These are phyloP conservation scores for Zymoseptoria ardabiliae DNA, from an alignment of 2,329 filamentous ascomycete genomes.

Conservation along the genomic window DNA sequence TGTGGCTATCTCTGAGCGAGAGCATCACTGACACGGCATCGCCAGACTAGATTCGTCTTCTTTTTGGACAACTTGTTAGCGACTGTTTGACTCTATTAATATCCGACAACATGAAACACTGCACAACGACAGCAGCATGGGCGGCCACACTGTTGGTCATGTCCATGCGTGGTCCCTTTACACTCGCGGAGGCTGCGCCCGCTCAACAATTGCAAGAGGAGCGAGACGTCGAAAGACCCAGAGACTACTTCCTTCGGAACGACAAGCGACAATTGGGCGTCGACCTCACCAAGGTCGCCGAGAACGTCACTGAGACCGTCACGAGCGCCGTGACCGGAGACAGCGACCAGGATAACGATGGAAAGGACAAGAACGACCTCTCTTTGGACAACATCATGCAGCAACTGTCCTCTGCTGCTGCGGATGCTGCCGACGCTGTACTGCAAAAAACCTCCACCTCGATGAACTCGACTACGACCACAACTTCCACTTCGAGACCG, in stretches of 20 bases:
- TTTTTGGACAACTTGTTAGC: conserved; percentile 11
- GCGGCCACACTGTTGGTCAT: conserved; percentile 40
- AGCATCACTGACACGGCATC: background rate
- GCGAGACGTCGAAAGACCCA: conserved; percentile 31
- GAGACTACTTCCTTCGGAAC: conserved; percentile 44
- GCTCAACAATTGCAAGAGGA: conserved; percentile 35
- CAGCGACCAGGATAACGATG: background rate
- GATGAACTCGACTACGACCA: background rate
- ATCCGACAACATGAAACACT: conserved; percentile 33
- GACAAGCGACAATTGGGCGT: conserved; percentile 36
- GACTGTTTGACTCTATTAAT: conserved; percentile 16
- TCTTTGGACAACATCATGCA: background rate
- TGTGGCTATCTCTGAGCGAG: background rate
- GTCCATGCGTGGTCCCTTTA: conserved; percentile 37
- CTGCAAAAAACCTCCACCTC: background rate
- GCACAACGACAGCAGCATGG: conserved; percentile 39
- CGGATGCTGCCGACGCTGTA: background rate
- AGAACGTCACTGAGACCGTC: background rate
- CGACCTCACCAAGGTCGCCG: conserved; percentile 21
- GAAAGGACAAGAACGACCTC: background rate
- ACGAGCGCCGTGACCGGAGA: background rate
- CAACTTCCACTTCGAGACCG: background rate
- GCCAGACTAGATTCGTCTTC: conserved; percentile 8
- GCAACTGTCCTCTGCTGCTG: background rate
- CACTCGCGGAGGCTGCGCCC: conserved; percentile 43